Evolutionary conservation across 441 rosid species (phyloP).

Genomic region (Melastoma candidum): DNA sequence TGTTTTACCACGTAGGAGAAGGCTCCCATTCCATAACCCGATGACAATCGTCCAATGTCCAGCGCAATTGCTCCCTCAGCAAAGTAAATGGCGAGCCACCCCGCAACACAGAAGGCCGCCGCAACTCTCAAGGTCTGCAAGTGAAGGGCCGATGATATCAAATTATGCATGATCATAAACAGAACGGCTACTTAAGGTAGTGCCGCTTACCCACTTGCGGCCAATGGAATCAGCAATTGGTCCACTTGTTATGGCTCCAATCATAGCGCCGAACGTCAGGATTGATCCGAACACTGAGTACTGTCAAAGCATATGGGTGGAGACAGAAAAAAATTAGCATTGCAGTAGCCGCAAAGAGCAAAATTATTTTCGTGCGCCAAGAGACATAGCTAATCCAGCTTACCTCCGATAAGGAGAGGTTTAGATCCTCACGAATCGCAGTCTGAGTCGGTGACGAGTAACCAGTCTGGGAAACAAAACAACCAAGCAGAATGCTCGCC

Average conservation of each 20-base stretch:
- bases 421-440: conserved; percentile 59
- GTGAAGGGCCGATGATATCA: too few relatives aligned
- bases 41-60: conserved; percentile 77
- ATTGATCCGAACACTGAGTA: conserved; percentile 86
- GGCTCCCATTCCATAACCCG: conserved; percentile 94
- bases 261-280: conserved; percentile 91
- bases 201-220: conserved; percentile 65
- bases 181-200: background rate
- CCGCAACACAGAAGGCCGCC: conserved; percentile 51
- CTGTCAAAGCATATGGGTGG: conserved; percentile 27
- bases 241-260: conserved; percentile 89
- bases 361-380: too few relatives aligned
- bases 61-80: conserved; percentile 66
- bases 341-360: background rate
- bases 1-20: conserved; percentile 28
- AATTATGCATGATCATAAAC: background rate
- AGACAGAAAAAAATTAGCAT: background rate
- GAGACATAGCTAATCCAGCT: background rate
- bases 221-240: conserved; percentile 75
- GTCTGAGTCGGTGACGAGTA: conserved; percentile 81
- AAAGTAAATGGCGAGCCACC: conserved; percentile 90
- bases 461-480: conserved; percentile 57
- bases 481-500: too few relatives aligned
- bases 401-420: conserved; percentile 64
- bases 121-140: conserved; percentile 83